These are phyloP conservation scores for Aspergillus quadricinctus DNA, from an alignment of 2,329 filamentous ascomycete genomes.

Conservation along the genomic window DNA sequence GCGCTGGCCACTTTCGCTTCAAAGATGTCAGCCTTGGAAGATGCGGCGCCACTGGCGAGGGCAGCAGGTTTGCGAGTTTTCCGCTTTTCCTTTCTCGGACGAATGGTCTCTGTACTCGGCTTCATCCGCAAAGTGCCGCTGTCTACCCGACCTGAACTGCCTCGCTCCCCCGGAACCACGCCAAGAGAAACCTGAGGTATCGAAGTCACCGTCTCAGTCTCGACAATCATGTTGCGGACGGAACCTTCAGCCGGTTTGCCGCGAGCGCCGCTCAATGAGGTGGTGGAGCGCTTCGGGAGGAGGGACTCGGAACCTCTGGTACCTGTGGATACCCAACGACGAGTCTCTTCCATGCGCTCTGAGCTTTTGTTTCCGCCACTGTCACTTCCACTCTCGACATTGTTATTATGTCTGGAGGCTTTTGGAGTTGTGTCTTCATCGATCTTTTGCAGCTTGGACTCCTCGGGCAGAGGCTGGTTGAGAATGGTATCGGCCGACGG, in stretches of 20 bases:
- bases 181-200: conserved; percentile 79
- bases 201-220: conserved; percentile 91
- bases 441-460: conserved; percentile 32
- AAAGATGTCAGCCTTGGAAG: conserved; percentile 96
- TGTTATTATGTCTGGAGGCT: conserved; percentile 41
- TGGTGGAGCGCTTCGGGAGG: conserved; percentile 63
- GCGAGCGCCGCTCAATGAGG: conserved; percentile 58
- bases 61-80: conserved; percentile 71
- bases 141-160: conserved; percentile 57
- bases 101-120: conserved; percentile 90
- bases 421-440: conserved; percentile 38
- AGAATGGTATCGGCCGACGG: conserved; percentile 47
- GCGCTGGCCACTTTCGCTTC: conserved; percentile 95
- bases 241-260: conserved; percentile 69
- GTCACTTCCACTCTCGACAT: conserved; percentile 58
- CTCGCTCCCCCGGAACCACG: conserved; percentile 53
- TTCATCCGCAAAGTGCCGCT: conserved; percentile 74
- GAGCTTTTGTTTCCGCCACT: conserved; percentile 43
- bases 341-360: conserved; percentile 34
- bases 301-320: conserved; percentile 48
- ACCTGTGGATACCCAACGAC: conserved; percentile 32
- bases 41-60: conserved; percentile 53
- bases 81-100: conserved; percentile 90
- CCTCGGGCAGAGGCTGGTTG: conserved; percentile 38
- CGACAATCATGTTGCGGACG: conserved; percentile 88